Evolutionary conservation across 1,284 basidiomycete species (phyloP).

Genomic region (Peniophora sp.): DNA sequence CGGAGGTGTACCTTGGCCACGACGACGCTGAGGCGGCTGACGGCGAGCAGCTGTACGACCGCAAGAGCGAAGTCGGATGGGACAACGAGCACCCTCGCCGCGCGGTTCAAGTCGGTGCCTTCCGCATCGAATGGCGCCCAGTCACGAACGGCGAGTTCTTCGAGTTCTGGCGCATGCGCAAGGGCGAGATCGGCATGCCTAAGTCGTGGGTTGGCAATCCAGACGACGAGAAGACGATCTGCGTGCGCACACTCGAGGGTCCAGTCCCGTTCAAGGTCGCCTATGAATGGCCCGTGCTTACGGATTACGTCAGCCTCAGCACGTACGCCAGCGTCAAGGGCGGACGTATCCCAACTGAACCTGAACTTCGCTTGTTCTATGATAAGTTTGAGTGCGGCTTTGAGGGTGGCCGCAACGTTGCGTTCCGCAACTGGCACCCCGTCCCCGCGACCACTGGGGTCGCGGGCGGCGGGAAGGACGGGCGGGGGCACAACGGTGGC

Average conservation of each 20-base stretch:
- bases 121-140: constrained; percentile 79
- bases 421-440: constrained; percentile 92
- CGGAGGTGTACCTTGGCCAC: constrained; percentile 68
- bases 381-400: constrained; percentile 63
- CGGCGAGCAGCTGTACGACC: constrained; percentile 25
- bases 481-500: constrained; percentile 81
- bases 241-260: constrained; percentile 79
- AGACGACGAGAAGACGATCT: too few species aligned
- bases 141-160: constrained; percentile 80
- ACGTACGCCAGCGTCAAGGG: constrained; percentile 80
- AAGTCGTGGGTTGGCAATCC: constrained; percentile 52
- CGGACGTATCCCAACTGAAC: constrained; percentile 86
- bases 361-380: constrained; percentile 77
- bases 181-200: constrained; percentile 41
- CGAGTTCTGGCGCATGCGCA: constrained; percentile 37
- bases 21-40: constrained; percentile 77
- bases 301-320: constrained; percentile 74
- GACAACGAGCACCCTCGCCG: constrained; percentile 86
- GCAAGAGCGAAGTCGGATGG: constrained; percentile 84
- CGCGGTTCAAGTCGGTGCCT: constrained; percentile 44
- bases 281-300: constrained; percentile 80
- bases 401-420: constrained; percentile 74
- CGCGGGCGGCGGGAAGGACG: constrained; percentile 25
- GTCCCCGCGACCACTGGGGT: constrained; percentile 69
- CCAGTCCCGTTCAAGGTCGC: constrained; percentile 74